Percentiles rank a stretch among this genome's conserved stretches.
These are phyloP conservation scores for Psilocybe azurescens DNA, from an alignment of 768 basidiomycete species.

Conservation along the genomic window DNA sequence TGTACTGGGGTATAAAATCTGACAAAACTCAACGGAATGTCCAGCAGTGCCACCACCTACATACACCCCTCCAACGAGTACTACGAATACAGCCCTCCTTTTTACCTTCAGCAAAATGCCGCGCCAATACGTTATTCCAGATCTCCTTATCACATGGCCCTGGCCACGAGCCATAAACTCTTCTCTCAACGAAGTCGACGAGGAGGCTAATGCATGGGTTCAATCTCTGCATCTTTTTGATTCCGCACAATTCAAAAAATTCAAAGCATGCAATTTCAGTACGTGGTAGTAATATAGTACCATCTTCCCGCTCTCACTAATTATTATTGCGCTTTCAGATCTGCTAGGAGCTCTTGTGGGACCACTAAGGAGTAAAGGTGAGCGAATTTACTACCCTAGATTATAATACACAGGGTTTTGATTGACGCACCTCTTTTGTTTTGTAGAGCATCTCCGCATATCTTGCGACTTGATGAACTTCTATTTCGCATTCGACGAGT, in stretches of 20 bases:
- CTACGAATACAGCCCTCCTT: too few relatives aligned
- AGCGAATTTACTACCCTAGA: neutral
- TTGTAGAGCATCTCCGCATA: conserved; percentile 21
- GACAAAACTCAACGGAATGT: too few relatives aligned
- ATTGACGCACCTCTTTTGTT: neutral
- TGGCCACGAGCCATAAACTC: too few relatives aligned
- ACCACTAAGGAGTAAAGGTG: neutral
- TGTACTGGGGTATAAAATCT: too few relatives aligned
- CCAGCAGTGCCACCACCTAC: too few relatives aligned
- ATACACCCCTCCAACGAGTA: too few relatives aligned
- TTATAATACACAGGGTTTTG: neutral
- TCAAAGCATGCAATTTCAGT: conserved; percentile 25
- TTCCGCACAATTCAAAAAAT: conserved; percentile 18
- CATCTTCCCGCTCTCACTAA: too few relatives aligned
- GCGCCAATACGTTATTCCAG: too few relatives aligned
- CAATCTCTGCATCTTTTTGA: conserved; percentile 18
- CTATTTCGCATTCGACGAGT: conserved; percentile 55
- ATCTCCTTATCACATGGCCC: too few relatives aligned
- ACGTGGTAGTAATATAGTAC: neutral
- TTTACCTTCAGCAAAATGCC: too few relatives aligned
- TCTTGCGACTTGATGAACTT: conserved; percentile 54
- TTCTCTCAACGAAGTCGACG: too few relatives aligned
- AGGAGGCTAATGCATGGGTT: too few relatives aligned
- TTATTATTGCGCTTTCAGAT: neutral
- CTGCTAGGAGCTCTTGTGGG: conserved; percentile 15